These are phyloP conservation scores for Rhizopus microsporus DNA, from an alignment of 371 early-diverging fungal species.

Conservation along the genomic window DNA sequence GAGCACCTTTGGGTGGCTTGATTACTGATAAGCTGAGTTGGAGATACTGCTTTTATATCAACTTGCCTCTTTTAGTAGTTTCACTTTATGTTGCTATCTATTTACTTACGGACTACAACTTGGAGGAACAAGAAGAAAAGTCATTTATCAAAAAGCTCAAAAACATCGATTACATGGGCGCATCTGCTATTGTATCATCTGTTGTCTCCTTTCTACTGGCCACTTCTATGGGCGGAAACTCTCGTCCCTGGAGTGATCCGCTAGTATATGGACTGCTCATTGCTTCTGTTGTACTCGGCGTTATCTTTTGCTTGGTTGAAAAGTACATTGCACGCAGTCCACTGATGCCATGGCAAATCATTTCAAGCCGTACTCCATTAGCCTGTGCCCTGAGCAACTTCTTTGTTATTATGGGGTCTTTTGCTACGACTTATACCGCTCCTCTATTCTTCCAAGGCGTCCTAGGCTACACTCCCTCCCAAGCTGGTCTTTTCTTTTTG, in stretches of 20 bases:
- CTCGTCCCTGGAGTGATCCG: slow-evolving; percentile 63
- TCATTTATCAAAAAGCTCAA: slow-evolving; percentile 53
- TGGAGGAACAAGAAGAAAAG: slow-evolving; percentile 32
- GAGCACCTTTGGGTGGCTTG: slow-evolving; percentile 62
- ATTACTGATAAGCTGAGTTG: slow-evolving; percentile 58
- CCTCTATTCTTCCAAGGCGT: slow-evolving; percentile 46
- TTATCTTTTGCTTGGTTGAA: slow-evolving; percentile 60
- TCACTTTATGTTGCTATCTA: slow-evolving; percentile 49
- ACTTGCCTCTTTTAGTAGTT: slow-evolving; percentile 68
- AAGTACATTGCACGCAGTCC: slow-evolving; percentile 76
- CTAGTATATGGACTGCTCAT: slow-evolving; percentile 55
- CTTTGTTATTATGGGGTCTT: slow-evolving; percentile 38
- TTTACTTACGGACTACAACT: slow-evolving; percentile 42
- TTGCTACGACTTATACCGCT: slow-evolving; percentile 32
- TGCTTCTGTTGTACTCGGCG: slow-evolving; percentile 45
- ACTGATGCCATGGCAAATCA: slow-evolving; percentile 66
- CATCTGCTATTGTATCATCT: slow-evolving; percentile 47
- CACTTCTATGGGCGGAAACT: slow-evolving; percentile 66
- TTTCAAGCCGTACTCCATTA: slow-evolving; percentile 40
- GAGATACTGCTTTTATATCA: slow-evolving; percentile 68
- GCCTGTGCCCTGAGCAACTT: slow-evolving; percentile 41
- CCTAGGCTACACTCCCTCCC: slow-evolving; percentile 27
- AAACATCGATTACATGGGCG: slow-evolving; percentile 68
- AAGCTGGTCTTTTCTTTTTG: slow-evolving; percentile 31
- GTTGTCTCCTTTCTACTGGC: slow-evolving; percentile 61